Evolutionary conservation across 768 basidiomycete species (phyloP).

Genomic region (Boletus vinaceobasis): DNA sequence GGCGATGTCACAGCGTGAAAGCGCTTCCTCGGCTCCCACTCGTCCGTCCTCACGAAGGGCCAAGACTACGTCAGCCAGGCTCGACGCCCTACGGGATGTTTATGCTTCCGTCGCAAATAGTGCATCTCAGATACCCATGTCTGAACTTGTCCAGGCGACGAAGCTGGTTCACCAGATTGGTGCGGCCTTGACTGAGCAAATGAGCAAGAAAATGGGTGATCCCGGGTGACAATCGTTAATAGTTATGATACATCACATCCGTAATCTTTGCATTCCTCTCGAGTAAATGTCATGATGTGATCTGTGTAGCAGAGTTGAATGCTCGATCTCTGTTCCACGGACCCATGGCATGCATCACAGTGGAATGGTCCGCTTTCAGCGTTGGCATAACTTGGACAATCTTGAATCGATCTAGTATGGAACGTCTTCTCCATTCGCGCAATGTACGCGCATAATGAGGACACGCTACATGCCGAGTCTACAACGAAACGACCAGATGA

Average conservation of each 20-base stretch:
- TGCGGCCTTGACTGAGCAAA: constrained; percentile 43
- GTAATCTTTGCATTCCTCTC: constrained; percentile 29
- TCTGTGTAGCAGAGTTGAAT: background rate
- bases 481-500: background rate
- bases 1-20: constrained; percentile 8
- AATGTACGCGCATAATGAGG: background rate
- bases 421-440: background rate
- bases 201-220: constrained; percentile 35
- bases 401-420: background rate
- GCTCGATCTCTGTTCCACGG: background rate
- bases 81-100: constrained; percentile 43
- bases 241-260: constrained; percentile 40
- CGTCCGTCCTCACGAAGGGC: constrained; percentile 33
- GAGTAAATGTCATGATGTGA: constrained; percentile 1
- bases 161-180: constrained; percentile 46
- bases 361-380: background rate
- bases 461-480: background rate
- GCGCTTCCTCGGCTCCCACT: constrained; percentile 2
- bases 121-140: constrained; percentile 46
- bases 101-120: constrained; percentile 41
- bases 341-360: background rate
- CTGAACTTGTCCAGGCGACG: constrained; percentile 48
- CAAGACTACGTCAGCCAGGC: constrained; percentile 39
- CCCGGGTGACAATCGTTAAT: constrained; percentile 6
- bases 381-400: background rate